Evolutionary conservation across 2,329 filamentous ascomycete species (phyloP).

Genomic region (Diaporthe sp.): DNA sequence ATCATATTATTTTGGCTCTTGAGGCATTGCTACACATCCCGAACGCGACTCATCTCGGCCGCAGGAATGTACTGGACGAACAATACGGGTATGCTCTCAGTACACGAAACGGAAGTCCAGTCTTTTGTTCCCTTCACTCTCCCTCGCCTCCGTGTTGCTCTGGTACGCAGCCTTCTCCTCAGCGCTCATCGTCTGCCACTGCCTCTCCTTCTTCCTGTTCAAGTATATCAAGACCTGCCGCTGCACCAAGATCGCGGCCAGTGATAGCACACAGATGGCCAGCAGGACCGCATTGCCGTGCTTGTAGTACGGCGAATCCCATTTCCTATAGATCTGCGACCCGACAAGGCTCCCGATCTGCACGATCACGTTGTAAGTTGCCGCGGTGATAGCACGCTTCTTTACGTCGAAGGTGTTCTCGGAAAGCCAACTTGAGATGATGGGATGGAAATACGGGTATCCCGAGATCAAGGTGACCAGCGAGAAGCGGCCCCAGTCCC

Average conservation of each 20-base stretch:
- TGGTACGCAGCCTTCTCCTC: conserved; percentile 62
- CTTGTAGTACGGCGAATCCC: conserved; percentile 69
- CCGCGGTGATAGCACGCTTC: conserved; percentile 62
- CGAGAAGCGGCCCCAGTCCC: conserved; percentile 65
- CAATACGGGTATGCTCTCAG: not conserved
- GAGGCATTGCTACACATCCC: not conserved
- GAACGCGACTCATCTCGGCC: not conserved
- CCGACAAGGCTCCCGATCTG: conserved; percentile 60
- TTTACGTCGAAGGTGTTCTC: conserved; percentile 65
- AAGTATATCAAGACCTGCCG: conserved; percentile 58
- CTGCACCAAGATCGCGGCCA: conserved; percentile 64
- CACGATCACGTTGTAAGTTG: conserved; percentile 63
- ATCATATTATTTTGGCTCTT: not conserved
- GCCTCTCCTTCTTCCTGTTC: conserved; percentile 63
- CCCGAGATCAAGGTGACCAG: conserved; percentile 67
- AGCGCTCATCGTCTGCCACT: conserved; percentile 60
- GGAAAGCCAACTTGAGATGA: conserved; percentile 64
- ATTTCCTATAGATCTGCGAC: conserved; percentile 63
- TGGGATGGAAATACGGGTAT: conserved; percentile 71
- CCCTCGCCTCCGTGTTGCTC: conserved; percentile 57
- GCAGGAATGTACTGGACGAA: not conserved
- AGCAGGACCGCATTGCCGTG: conserved; percentile 70
- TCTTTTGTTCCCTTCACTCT: conserved; percentile 63
- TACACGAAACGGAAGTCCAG: conserved; percentile 67
- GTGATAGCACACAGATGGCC: conserved; percentile 61